These are phyloP conservation scores for Verticillium zaregamsianum DNA, from an alignment of 2,329 filamentous ascomycete species.

Conservation along the genomic window DNA sequence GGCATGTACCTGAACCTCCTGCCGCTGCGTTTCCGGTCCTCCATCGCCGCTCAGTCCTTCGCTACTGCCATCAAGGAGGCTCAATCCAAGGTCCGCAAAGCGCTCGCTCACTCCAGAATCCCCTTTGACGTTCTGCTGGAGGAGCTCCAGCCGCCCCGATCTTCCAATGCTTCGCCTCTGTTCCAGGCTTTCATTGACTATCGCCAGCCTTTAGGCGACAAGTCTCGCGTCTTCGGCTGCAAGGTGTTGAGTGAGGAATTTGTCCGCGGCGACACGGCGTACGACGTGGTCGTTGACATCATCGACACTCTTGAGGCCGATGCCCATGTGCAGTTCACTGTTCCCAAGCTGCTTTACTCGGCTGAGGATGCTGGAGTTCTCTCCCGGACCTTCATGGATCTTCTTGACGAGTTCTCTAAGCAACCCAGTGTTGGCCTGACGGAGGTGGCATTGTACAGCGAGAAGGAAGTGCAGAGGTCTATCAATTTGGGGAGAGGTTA, in stretches of 20 bases:
- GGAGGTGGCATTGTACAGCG: too few species aligned
- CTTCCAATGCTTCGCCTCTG: slow-evolving; percentile 33
- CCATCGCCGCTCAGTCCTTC: slow-evolving; percentile 16
- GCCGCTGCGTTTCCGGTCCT: slow-evolving; percentile 29
- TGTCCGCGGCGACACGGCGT: background rate
- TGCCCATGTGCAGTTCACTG: too few species aligned
- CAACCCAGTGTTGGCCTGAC: too few species aligned
- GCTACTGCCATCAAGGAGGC: slow-evolving; percentile 13
- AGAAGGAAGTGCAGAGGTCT: too few species aligned
- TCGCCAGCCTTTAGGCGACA: background rate
- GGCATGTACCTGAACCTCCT: slow-evolving; percentile 41
- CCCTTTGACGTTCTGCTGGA: slow-evolving; percentile 42
- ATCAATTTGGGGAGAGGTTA: too few species aligned
- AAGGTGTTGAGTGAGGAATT: too few species aligned
- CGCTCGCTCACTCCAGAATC: slow-evolving; percentile 32
- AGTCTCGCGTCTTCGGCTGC: too few species aligned
- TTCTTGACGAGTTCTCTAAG: too few species aligned
- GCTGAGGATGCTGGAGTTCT: background rate
- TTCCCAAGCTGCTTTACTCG: background rate
- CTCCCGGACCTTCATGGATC: too few species aligned
- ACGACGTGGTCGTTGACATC: background rate
- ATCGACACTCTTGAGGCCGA: background rate
- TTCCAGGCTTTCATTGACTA: slow-evolving; percentile 47
- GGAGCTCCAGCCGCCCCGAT: slow-evolving; percentile 32
- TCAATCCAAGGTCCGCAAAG: slow-evolving; percentile 22